A percentile compares a stretch with the other conserved stretches of the same genome.
These are phyloP conservation scores for Sporothrix luriei DNA, from an alignment of 2,329 filamentous ascomycete genomes.

Conservation along the genomic window DNA sequence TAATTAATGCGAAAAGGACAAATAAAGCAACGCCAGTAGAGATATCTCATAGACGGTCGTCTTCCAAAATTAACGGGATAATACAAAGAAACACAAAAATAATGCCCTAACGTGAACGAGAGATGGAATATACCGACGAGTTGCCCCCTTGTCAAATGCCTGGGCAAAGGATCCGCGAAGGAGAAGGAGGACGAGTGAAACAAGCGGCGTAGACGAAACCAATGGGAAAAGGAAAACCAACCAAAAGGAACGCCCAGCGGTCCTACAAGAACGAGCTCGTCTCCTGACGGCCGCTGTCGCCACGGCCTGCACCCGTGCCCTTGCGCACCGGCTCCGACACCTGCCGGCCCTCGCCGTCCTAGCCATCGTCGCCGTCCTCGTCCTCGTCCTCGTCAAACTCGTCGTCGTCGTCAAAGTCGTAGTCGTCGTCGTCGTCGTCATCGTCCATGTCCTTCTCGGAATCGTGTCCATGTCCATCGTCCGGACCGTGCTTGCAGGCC, in stretches of 20 bases:
- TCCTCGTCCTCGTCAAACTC: constrained; percentile 27
- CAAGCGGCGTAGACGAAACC: constrained; percentile 39
- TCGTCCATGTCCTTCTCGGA: constrained; percentile 35
- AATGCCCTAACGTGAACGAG: not conserved
- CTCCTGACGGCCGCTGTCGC: constrained; percentile 26
- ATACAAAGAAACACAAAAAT: not conserved
- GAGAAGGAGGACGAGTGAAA: not conserved
- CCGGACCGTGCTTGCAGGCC: not conserved
- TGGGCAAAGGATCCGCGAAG: not conserved
- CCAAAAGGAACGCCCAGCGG: not conserved
- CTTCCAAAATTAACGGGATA: not conserved
- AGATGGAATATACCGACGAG: constrained; percentile 8
- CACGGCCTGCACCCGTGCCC: constrained; percentile 33
- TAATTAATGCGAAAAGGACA: not conserved
- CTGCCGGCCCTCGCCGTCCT: constrained; percentile 33
- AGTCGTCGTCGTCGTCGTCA: constrained; percentile 23
- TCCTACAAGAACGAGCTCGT: constrained; percentile 27
- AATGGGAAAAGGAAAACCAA: not conserved
- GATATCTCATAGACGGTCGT: constrained; percentile 2
- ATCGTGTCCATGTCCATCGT: constrained; percentile 35
- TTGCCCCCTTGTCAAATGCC: not conserved
- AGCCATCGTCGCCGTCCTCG: constrained; percentile 34
- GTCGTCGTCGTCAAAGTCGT: constrained; percentile 23
- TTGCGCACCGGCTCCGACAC: constrained; percentile 36
- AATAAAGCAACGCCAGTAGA: not conserved